A percentile compares a stretch with the other conserved stretches of the same genome.
phyloP scores from a whole-genome alignment of 352 stramenopile species.

The Thalassiosira allenii region DNA sequence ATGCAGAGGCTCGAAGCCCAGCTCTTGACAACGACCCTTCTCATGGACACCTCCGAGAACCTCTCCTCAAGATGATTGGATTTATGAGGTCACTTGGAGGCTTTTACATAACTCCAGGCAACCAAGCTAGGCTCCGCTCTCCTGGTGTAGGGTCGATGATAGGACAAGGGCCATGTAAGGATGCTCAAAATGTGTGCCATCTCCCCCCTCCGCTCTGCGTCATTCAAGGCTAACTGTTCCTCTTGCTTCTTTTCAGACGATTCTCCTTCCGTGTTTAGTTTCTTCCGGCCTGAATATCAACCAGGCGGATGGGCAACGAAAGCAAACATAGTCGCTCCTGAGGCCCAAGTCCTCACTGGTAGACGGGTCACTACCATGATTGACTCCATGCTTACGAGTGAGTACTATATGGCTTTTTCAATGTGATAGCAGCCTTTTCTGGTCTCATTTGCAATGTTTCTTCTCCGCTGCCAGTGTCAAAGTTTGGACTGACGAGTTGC shows the following conservation, averaged over 20 bases:
- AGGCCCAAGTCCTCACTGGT: slow-evolving; percentile 17
- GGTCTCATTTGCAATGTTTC: too few species aligned
- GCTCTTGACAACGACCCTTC: slow-evolving; percentile 51
- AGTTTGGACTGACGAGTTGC: slow-evolving; percentile 23
- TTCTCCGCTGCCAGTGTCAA: too few species aligned
- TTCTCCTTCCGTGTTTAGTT: slow-evolving; percentile 54
- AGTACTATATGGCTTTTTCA: too few species aligned
- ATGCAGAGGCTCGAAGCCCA: slow-evolving; percentile 38
- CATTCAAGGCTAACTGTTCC: too few species aligned
- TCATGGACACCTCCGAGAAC: slow-evolving; percentile 32
- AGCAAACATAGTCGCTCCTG: slow-evolving; percentile 23
- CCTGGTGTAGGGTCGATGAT: neutral
- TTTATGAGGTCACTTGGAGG: slow-evolving; percentile 30
- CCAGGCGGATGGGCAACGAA: slow-evolving; percentile 14
- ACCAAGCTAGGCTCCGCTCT: neutral
- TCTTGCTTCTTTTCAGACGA: too few species aligned
- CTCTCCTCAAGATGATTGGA: slow-evolving; percentile 44
- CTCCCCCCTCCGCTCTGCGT: too few species aligned
- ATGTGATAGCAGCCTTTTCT: too few species aligned
- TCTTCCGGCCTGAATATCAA: slow-evolving; percentile 34
- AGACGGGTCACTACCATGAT: neutral
- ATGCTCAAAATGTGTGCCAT: neutral
- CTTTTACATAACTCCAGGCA: neutral
- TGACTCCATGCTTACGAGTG: slow-evolving; percentile 1
- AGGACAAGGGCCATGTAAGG: neutral